Evolutionary conservation across 208 protist genomes (phyloP), one percentile per base, ranked within the genome.

Genomic region (Leishmania guyanensis): DNA sequence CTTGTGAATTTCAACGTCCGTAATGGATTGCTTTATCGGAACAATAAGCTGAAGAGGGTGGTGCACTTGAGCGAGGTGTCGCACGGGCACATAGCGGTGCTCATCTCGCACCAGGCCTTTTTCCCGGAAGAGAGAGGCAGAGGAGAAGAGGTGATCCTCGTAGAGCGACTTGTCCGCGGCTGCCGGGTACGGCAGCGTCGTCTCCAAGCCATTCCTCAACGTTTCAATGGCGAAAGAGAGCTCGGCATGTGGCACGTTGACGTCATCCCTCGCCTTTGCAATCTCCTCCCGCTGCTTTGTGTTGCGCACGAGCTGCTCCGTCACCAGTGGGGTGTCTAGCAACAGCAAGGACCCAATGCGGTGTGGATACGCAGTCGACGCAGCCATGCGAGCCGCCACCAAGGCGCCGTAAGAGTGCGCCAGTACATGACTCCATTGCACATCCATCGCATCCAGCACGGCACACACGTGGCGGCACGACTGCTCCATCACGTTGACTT

Each of bases 1-100:
- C 84, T 93, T 97, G 87, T 96, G 92, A 20, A 89, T 77, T 2
- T 64, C 81, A 20, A 89, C 88, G 60, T 97, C 94, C 10, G 85
- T 73, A 64, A 95, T 70, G 12, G 87, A 73, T 36, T 84, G 82
- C 20, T 64, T 82, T 9, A 84, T 66, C n/a, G 94, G 94, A 64
- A 93, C 85, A 26, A 97, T 51, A 12, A 97, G 81, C 81, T 97
- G 92, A 82, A 94, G 77, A 22, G 94, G 94, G 79, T 97, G 94
- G 51, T 90, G 87, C 48, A 97, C 83, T 48, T 90, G 81, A 2
- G 82, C 69, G 9, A 96, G 84, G 29, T 91, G 82, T n/a, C 81
- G 82, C 48, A 94, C 80, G 10, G 92, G 85, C 5, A 95, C 84
- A 81, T 94, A 96, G 43, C 91, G 87, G 69, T 81, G 75, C 73